Evolutionary conservation across 2,329 filamentous ascomycete genomes (phyloP), one percentile per base, ranked within the genome.

Genomic region (Ustilaginoidea virens): DNA sequence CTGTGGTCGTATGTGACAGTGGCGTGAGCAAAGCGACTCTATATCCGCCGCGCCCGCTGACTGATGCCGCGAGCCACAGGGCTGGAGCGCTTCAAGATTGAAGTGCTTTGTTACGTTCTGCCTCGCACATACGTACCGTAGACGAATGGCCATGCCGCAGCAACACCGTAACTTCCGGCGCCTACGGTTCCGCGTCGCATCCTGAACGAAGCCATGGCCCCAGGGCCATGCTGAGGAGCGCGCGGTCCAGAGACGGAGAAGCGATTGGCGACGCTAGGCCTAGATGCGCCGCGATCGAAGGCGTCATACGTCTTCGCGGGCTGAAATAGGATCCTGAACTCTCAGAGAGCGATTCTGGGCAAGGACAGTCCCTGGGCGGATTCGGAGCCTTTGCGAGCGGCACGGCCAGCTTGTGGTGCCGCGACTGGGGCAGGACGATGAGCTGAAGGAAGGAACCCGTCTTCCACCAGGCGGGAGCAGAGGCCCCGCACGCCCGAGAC

Each of bases 211-310:
- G 60, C 39, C n/a, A 56, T 66, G 47, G 46, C 61, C 0, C 50
- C 53, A 7, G 61, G 61, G n/a, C n/a, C 17, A 44, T 65, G 3
- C 51, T 56, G 33, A 50, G 61, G 18, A 57, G 54, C 2, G 48
- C 64, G 14, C 58, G 61, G 1, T 62, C 61, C 2, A n/a, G 61
- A 65, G 37, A 54, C 56, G 1, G 49, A 51, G 15, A 53, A 61
- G 27, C 49, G 48, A 9, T 56, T 60, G 11, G 56, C 57, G 1
- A 61, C 55, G 1, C 44, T 66, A 0, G 61, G 65, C 27, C 43
- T 66, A 2, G 56, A 64, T 19, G 52, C 51, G 4, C 36, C 41
- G 7, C 46, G 9, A 33, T 17, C 15, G 16, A 15, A 25, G 12
- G 12, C 12, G 6, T 25, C 14, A 8, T n/a, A n/a, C n/a, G n/a